These are phyloP conservation scores for Lycium ferocissimum DNA, from an alignment of 257 asterid genomes.

Conservation along the genomic window DNA sequence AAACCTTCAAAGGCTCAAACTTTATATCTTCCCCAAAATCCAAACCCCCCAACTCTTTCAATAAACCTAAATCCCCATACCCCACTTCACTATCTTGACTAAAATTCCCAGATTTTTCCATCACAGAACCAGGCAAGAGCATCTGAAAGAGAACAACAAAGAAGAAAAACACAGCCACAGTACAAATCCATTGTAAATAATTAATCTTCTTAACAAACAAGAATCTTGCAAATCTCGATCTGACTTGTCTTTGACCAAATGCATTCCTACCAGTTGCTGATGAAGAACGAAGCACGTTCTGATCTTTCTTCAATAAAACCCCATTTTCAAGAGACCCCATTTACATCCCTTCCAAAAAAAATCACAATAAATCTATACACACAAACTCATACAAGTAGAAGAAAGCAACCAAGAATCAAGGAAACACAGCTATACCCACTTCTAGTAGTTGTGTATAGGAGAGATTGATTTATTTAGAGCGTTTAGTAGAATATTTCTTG, in stretches of 20 bases:
- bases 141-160: constrained; percentile 66
- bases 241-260: constrained; percentile 55
- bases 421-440: neutral
- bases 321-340: constrained; percentile 88
- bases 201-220: constrained; percentile 61
- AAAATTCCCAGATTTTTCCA: constrained; percentile 50
- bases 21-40: constrained; percentile 81
- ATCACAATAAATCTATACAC: neutral
- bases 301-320: constrained; percentile 59
- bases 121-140: constrained; percentile 60
- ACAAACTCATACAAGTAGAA: neutral
- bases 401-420: neutral
- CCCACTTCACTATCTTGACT: constrained; percentile 40
- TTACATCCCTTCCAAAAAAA: constrained; percentile 56
- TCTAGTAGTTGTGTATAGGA: neutral
- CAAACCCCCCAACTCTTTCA: constrained; percentile 56
- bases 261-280: constrained; percentile 40
- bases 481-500: neutral
- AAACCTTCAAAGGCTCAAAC: constrained; percentile 61
- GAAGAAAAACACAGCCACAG: constrained; percentile 65
- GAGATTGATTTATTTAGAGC: neutral
- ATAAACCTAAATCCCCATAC: constrained; percentile 49
- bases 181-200: constrained; percentile 62
- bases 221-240: constrained; percentile 87
- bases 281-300: constrained; percentile 51